phyloP scores from a whole-genome alignment of 2,329 filamentous ascomycete species.

The Cladosporium colombiae region DNA sequence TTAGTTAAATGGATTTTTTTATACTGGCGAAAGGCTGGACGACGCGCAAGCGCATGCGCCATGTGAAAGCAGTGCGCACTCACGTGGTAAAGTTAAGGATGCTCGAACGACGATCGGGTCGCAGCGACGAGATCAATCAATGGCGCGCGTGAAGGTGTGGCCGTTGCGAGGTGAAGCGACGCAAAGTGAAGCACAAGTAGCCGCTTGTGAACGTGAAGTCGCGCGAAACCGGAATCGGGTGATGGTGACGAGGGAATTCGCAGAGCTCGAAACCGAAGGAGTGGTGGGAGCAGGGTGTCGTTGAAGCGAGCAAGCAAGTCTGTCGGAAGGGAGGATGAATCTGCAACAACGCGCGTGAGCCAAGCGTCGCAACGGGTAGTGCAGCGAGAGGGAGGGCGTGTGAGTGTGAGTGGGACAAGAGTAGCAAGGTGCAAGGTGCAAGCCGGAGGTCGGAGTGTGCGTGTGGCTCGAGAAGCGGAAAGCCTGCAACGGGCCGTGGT shows the following conservation, averaged over 20 bases:
- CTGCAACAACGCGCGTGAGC: conserved; percentile 18
- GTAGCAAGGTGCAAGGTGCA: conserved; percentile 20
- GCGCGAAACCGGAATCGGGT: conserved; percentile 12
- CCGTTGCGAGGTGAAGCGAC: conserved; percentile 1
- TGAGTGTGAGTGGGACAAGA: conserved; percentile 12
- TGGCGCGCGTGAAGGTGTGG: conserved; percentile 10
- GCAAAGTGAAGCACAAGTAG: conserved; percentile 31
- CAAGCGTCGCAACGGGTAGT: conserved; percentile 20
- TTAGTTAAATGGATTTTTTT: not conserved
- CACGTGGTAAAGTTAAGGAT: conserved; percentile 24
- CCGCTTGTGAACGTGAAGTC: conserved; percentile 27
- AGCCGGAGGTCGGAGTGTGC: not conserved
- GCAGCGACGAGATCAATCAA: conserved; percentile 14
- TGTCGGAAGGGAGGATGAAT: conserved; percentile 14
- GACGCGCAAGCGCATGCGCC: conserved; percentile 5
- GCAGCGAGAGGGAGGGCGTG: conserved; percentile 11
- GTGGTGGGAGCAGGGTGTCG: conserved; percentile 6
- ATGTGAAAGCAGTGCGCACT: conserved; percentile 20
- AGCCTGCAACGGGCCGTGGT: conserved; percentile 14
- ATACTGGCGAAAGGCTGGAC: not conserved
- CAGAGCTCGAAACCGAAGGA: conserved; percentile 13
- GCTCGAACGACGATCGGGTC: conserved; percentile 11
- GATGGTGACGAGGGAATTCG: conserved; percentile 12
- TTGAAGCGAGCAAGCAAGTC: conserved; percentile 17
- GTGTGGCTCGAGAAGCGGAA: conserved; percentile 8